Percentiles rank a stretch among this genome's conserved stretches.
Evolutionary conservation across 805 yeast genomes (phyloP).

Genomic region (Suhomyces sp.): DNA sequence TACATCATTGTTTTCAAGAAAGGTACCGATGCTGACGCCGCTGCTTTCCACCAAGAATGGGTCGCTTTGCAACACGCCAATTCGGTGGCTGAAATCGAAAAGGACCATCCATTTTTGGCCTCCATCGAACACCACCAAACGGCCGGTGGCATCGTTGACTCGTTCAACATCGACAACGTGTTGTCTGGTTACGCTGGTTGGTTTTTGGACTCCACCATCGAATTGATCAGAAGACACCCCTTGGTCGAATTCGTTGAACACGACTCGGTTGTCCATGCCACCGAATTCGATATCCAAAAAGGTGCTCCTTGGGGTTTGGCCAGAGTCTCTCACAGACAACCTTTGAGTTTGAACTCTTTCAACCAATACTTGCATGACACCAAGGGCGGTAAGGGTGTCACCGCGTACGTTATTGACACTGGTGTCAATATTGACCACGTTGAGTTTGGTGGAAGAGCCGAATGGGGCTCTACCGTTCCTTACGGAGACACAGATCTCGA

Average conservation of each 20-base stretch:
- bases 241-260: constrained; percentile 67
- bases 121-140: constrained; percentile 14
- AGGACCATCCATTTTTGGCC: constrained; percentile 34
- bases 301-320: constrained; percentile 96
- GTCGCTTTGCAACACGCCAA: constrained; percentile 52
- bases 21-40: constrained; percentile 49
- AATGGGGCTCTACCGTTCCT: constrained; percentile 84
- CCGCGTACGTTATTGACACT: constrained; percentile 85
- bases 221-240: constrained; percentile 64
- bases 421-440: constrained; percentile 75
- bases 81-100: constrained; percentile 33
- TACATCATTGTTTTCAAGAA: constrained; percentile 86
- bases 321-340: constrained; percentile 79
- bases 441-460: constrained; percentile 81
- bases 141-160: constrained; percentile 35
- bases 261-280: constrained; percentile 68
- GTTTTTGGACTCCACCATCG: constrained; percentile 73
- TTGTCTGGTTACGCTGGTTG: constrained; percentile 82
- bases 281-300: constrained; percentile 62
- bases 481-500: constrained; percentile 66
- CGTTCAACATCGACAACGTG: constrained; percentile 54
- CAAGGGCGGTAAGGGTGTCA: constrained; percentile 79
- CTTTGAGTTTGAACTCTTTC: constrained; percentile 57
- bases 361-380: constrained; percentile 65
- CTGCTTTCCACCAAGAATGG: constrained; percentile 66